Conservation (phyloP, 2,329 filamentous ascomycete genomes). For the Colletotrichum sp. region DNA sequence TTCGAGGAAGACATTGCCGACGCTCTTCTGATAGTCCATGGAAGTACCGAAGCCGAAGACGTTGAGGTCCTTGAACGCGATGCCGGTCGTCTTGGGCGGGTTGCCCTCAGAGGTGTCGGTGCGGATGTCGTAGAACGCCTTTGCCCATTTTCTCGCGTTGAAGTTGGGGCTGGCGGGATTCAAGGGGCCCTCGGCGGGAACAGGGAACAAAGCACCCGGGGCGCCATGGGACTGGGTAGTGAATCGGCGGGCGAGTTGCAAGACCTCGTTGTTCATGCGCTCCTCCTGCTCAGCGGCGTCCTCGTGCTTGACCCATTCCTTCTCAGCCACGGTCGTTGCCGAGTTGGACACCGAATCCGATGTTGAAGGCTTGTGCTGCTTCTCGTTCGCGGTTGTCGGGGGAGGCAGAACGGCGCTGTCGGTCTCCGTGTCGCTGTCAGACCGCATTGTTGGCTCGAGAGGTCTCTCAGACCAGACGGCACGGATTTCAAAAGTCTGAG, state of each 20-base stretch:
- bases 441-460: not conserved
- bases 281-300: not conserved
- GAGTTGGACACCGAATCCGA: not conserved
- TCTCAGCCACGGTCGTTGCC: not conserved
- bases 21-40: slow-evolving; percentile 46
- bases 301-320: not conserved
- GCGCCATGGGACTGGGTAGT: slow-evolving; percentile 26
- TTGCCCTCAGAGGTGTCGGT: slow-evolving; percentile 28
- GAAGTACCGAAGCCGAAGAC: slow-evolving; percentile 46
- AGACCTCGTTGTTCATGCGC: slow-evolving; percentile 21
- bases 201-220: slow-evolving; percentile 30
- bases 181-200: slow-evolving; percentile 29
- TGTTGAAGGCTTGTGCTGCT: not conserved
- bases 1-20: slow-evolving; percentile 39
- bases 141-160: slow-evolving; percentile 47
- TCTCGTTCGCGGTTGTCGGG: not conserved
- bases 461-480: not conserved
- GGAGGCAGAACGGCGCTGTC: not conserved
- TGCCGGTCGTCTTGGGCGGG: slow-evolving; percentile 35
- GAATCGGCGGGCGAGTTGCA: slow-evolving; percentile 31
- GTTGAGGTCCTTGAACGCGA: slow-evolving; percentile 46
- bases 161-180: slow-evolving; percentile 45
- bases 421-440: not conserved
- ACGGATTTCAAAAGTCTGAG: not conserved
- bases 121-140: slow-evolving; percentile 34